phyloP scores from a whole-genome alignment of 2,329 filamentous ascomycete species.

The Trichoderma aggressivum region DNA sequence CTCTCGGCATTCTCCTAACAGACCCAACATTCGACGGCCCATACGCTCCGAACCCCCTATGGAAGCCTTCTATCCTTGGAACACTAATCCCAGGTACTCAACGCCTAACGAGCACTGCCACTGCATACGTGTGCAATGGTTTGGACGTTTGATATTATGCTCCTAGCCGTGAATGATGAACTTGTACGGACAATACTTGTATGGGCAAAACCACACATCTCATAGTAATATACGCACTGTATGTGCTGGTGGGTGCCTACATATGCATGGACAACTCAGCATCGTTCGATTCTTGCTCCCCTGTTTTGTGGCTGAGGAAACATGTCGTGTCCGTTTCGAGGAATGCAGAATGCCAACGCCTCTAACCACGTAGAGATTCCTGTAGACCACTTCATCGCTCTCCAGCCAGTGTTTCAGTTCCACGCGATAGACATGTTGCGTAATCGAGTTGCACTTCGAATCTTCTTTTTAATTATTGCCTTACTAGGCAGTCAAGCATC shows the following conservation, averaged over 20 bases:
- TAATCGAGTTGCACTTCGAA: background rate
- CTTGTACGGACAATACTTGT: too few species aligned
- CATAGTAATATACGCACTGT: background rate
- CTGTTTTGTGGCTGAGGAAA: background rate
- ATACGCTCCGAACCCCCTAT: background rate
- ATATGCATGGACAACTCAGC: background rate
- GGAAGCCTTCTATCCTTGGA: background rate
- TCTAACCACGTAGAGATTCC: background rate
- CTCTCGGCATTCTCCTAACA: background rate
- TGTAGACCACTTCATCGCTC: background rate
- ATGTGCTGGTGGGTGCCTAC: background rate
- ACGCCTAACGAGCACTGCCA: background rate
- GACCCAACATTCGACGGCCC: background rate
- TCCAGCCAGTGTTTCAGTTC: background rate
- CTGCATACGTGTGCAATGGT: background rate
- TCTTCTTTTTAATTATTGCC: background rate
- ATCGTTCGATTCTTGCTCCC: background rate
- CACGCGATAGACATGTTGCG: background rate
- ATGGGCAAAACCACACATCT: background rate
- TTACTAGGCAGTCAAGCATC: background rate
- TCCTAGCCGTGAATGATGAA: background rate
- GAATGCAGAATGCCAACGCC: background rate
- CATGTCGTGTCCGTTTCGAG: background rate
- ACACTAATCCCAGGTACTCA: background rate
- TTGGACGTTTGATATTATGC: background rate